These are phyloP conservation scores for Salix arbutifolia DNA, from an alignment of 345 rosid species.

Conservation along the genomic window DNA sequence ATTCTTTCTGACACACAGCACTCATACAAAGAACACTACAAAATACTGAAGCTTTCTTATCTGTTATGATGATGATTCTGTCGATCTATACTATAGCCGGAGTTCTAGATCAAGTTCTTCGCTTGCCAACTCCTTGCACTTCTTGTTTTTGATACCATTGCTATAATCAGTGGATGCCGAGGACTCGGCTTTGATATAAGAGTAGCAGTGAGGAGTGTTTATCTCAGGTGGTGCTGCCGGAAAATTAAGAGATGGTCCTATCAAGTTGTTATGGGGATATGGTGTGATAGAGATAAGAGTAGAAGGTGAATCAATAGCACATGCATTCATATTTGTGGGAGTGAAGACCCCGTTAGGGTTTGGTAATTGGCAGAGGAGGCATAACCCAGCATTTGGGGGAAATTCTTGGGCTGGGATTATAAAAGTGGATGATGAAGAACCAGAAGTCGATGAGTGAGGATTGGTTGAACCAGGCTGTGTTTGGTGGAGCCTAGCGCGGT, in stretches of 20 bases:
- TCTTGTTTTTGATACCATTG: conserved; percentile 18
- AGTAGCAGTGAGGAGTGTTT: conserved; percentile 16
- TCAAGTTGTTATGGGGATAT: conserved; percentile 22
- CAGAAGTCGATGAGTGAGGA: conserved; percentile 5
- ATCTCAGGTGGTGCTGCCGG: not conserved
- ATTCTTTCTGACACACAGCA: not conserved
- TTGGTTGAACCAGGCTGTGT: conserved; percentile 21
- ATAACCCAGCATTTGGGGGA: conserved; percentile 42
- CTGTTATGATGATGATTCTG: conserved; percentile 12
- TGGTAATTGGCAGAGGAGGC: conserved; percentile 65
- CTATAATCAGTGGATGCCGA: conserved; percentile 12
- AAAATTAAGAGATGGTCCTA: conserved; percentile 16
- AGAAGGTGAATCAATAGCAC: conserved; percentile 40
- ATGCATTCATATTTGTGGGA: conserved; percentile 16
- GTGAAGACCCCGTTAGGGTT: conserved; percentile 43
- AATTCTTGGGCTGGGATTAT: conserved; percentile 47
- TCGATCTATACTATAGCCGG: conserved; percentile 58
- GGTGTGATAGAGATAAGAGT: conserved; percentile 47
- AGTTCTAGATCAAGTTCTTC: conserved; percentile 91
- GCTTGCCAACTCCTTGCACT: conserved; percentile 25
- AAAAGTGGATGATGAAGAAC: conserved; percentile 30
- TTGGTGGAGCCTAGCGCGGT: conserved; percentile 76
- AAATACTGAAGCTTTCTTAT: not conserved
- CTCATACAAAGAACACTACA: conserved; percentile 18
- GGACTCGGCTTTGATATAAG: conserved; percentile 20